Evolutionary conservation across 2,329 filamentous ascomycete genomes (phyloP), one percentile per base, ranked within the genome.

Genomic region (Colletotrichum lini): DNA sequence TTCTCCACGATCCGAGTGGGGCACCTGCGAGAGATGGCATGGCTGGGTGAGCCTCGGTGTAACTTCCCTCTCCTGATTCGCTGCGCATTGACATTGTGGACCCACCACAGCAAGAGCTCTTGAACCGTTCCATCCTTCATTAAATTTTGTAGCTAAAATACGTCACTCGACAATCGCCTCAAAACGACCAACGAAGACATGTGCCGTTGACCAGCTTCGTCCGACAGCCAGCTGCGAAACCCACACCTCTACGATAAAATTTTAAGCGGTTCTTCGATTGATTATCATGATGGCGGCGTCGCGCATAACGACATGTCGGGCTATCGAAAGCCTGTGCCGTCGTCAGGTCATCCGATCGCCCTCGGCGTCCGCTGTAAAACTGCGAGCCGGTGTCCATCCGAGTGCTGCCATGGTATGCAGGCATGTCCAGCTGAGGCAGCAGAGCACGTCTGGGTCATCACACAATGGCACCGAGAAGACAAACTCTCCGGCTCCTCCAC

Each of bases 401-500:
- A 64, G 30, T 12, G 40, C 58, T 23, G 18, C 38, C 18, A 23
- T 8, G 16, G 13, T 47, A 15, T 61, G 45, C 2, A 49, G n/a
- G 3, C 44, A 44, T 15, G 38, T 30, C 15, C 69, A 68, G 53
- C 52, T 53, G 23, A 72, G 69, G 53, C 47, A 64, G 6, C 47
- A 56, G 15, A 69, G 69, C n/a, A 64, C 69, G 10, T 47, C 52
- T 7, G 49, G 54, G 7, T 13, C 52, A 6, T 56, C 49, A 2
- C 35, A 52, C 23, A 65, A 65, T 38, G 59, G 47, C 23, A 8
- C 73, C 30, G 69, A 60, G 53, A 69, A 77, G 42, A 69, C 75
- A 53, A 69, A 74, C 18, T 74, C 76, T 2, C 77, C 78, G n/a
- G 70, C 76, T 38, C 76, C 78, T 30, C 76, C 77, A 26, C 70